These are phyloP conservation scores for Debaryomyces singareniensis DNA, from an alignment of 1,139 yeast species.

Conservation along the genomic window DNA sequence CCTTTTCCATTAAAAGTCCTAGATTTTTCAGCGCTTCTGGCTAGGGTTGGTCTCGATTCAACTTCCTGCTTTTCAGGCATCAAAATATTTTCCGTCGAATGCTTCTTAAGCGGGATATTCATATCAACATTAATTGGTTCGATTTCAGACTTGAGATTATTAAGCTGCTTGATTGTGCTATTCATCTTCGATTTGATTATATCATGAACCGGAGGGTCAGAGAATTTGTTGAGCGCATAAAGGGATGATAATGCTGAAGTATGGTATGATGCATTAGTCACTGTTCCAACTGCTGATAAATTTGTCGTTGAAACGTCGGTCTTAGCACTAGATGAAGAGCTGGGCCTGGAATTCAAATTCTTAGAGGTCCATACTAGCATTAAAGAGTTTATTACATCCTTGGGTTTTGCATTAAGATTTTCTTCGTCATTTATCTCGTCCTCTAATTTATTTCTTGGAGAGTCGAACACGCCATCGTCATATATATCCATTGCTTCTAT, in stretches of 20 bases:
- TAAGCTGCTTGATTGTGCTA: constrained; percentile 7
- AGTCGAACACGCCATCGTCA: constrained; percentile 47
- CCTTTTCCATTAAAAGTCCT: constrained; percentile 3
- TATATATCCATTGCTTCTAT: constrained; percentile 52
- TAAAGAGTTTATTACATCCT: not conserved
- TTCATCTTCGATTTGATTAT: not conserved
- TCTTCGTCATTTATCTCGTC: not conserved
- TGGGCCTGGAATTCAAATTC: not conserved
- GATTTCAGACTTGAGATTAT: not conserved
- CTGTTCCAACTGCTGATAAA: constrained; percentile 35
- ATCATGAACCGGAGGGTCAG: constrained; percentile 15
- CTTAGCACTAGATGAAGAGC: constrained; percentile 6
- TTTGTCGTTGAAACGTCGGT: constrained; percentile 24
- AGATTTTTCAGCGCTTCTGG: not conserved
- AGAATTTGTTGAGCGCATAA: constrained; percentile 32
- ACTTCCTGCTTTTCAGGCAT: not conserved
- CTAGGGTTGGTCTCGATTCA: not conserved
- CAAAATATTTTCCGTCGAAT: no score
- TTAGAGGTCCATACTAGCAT: not conserved
- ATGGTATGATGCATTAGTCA: constrained; percentile 21
- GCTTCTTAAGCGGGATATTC: no score
- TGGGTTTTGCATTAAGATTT: not conserved
- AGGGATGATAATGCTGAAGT: constrained; percentile 35
- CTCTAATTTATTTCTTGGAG: not conserved
- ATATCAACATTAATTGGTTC: not conserved